These are phyloP conservation scores for Scleromitrula shiraiana DNA, from an alignment of 2,329 filamentous ascomycete species.

Conservation along the genomic window DNA sequence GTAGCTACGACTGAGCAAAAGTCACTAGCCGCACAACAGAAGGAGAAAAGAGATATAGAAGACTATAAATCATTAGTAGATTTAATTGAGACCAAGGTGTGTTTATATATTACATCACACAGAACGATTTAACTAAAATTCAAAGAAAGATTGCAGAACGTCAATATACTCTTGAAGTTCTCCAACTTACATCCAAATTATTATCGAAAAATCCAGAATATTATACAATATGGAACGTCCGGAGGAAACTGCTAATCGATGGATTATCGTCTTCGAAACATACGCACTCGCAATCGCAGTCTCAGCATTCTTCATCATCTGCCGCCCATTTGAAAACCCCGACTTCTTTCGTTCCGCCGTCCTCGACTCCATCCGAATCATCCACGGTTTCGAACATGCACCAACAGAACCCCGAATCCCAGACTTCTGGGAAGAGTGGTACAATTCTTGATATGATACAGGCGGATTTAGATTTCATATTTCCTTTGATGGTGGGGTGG, in stretches of 20 bases:
- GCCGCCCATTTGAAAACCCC: constrained; percentile 47
- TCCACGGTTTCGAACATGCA: constrained; percentile 43
- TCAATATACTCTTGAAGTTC: constrained; percentile 41
- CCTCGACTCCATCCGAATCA: constrained; percentile 47
- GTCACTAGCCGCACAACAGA: constrained; percentile 61
- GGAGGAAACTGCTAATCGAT: constrained; percentile 61
- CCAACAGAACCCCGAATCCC: constrained; percentile 40
- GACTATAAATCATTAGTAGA: constrained; percentile 67
- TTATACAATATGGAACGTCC: constrained; percentile 86
- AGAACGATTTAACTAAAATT: no score
- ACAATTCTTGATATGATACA: constrained; percentile 52
- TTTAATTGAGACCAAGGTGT: constrained; percentile 58
- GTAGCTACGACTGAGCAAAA: constrained; percentile 47
- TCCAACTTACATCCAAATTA: constrained; percentile 64
- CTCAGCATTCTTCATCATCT: constrained; percentile 46
- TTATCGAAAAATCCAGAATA: constrained; percentile 76
- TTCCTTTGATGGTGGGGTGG: constrained; percentile 74
- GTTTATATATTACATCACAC: no score
- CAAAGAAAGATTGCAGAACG: constrained; percentile 23
- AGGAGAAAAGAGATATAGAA: constrained; percentile 67
- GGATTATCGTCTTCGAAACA: constrained; percentile 47
- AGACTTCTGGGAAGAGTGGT: constrained; percentile 42
- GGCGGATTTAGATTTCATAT: constrained; percentile 71
- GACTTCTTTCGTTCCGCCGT: constrained; percentile 57
- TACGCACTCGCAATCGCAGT: constrained; percentile 43